Evolutionary conservation across 768 basidiomycete species (phyloP).

Genomic region (Lanmaoa pseudosensibilis): DNA sequence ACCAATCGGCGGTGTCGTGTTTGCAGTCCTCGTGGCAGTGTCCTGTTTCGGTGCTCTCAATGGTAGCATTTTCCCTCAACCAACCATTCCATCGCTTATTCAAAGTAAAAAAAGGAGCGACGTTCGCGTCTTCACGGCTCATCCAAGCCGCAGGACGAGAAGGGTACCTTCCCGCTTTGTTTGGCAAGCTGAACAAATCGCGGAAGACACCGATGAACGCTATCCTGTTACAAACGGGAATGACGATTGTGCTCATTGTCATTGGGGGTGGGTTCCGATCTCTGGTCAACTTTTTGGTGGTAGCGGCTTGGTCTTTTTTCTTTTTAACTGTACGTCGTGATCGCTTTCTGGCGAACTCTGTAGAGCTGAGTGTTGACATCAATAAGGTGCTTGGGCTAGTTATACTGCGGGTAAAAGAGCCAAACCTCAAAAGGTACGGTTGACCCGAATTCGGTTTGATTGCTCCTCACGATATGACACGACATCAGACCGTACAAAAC

Average conservation of each 20-base stretch:
- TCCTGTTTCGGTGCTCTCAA: slow-evolving; percentile 96
- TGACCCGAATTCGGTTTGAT: neutral
- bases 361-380: slow-evolving; percentile 1
- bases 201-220: slow-evolving; percentile 89
- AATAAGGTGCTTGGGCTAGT: slow-evolving; percentile 81
- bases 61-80: slow-evolving; percentile 43
- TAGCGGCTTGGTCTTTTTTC: slow-evolving; percentile 85
- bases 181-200: slow-evolving; percentile 71
- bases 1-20: slow-evolving; percentile 78
- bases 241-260: slow-evolving; percentile 78
- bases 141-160: slow-evolving; percentile 90
- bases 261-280: slow-evolving; percentile 88
- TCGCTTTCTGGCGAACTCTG: neutral
- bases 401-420: slow-evolving; percentile 87
- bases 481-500: slow-evolving; percentile 82
- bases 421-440: slow-evolving; percentile 72
- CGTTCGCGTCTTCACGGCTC: slow-evolving; percentile 77
- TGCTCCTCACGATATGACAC: neutral
- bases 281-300: slow-evolving; percentile 86
- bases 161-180: slow-evolving; percentile 80
- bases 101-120: slow-evolving; percentile 47
- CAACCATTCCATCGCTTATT: neutral
- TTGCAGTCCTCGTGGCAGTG: slow-evolving; percentile 89
- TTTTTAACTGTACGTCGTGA: slow-evolving; percentile 67
- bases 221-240: slow-evolving; percentile 68